Percentiles rank a stretch among this genome's conserved stretches.
These are phyloP conservation scores for Lactifluus hygrophoroides DNA, from an alignment of 768 basidiomycete genomes.

Conservation along the genomic window DNA sequence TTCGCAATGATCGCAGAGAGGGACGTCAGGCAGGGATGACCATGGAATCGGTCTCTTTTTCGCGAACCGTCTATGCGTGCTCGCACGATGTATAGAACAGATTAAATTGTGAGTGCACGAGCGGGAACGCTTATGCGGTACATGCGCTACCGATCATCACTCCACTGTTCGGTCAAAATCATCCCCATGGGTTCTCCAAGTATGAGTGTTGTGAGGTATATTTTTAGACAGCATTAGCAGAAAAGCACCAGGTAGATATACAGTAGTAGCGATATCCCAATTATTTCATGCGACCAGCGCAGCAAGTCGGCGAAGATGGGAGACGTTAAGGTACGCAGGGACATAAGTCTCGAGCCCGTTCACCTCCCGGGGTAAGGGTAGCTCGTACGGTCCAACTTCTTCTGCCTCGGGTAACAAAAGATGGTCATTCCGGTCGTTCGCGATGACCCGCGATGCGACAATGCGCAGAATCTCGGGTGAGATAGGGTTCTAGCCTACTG, in stretches of 20 bases:
- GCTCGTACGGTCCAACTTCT: constrained; percentile 92
- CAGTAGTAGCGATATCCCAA: neutral
- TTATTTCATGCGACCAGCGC: constrained; percentile 63
- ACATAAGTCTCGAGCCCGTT: constrained; percentile 95
- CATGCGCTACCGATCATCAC: neutral
- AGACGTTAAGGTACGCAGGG: constrained; percentile 84
- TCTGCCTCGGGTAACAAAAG: constrained; percentile 94
- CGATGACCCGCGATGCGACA: constrained; percentile 90
- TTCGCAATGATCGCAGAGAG: too few species aligned
- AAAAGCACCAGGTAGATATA: constrained; percentile 10
- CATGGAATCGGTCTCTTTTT: too few species aligned
- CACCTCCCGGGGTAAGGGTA: constrained; percentile 90
- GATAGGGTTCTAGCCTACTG: constrained; percentile 69
- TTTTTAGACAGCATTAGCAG: constrained; percentile 12
- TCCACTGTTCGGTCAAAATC: neutral
- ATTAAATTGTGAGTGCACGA: neutral
- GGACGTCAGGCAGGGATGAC: too few species aligned
- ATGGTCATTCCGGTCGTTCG: constrained; percentile 96
- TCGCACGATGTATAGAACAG: neutral
- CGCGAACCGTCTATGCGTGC: too few species aligned
- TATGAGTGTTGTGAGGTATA: constrained; percentile 9
- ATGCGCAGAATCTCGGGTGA: constrained; percentile 95
- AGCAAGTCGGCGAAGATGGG: constrained; percentile 80
- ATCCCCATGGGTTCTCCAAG: neutral
- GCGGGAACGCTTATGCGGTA: neutral